Base-by-base conservation (phyloP, 495 filamentous ascomycete genomes). In the Aspergillus steynii region DNA sequence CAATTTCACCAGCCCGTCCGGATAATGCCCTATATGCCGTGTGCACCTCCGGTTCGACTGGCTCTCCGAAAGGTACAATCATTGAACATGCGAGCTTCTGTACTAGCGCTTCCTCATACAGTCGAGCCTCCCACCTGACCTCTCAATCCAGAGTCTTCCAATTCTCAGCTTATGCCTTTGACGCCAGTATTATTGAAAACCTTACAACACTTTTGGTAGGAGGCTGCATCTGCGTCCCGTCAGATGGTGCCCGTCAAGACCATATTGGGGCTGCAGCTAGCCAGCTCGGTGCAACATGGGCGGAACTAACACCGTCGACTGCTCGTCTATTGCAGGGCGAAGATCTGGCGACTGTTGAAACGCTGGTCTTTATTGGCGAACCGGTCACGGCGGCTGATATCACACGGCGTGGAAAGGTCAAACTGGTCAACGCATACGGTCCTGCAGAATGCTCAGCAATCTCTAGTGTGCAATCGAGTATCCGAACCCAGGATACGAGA, bases 1-100 rank as follows among this genome's bases (percentile, higher is more conserved):
- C 20, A 20, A 20, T 20, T 20, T 20, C 20, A 20, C 20, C 20
- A 20, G 20, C 20, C 20, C 20, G 20, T 29, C 56, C 29, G 0
- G 7, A 8, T 9, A 51, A 49, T 27, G 65, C 79, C 1, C 5
- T 53, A 4, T 82, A 89, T 65, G 77, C 83, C 3, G 81, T 88
- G 12, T 91, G 85, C 66, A 91, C 88, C 0, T 88, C 85, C n/a
- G 88, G 88, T 2, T 85, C 79, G 29, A 90, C 84, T 0, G 89
- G 89, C 0, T 70, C 71, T 2, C 89, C 89, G 0, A 93, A 92
- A 65, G 89, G 88, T 12, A 85, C 90, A 5, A 75, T 88, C 20
- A 77, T 91, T 25, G 53, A 56, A 37, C 59, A 61, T 50, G 29
- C 8, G 0, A 14, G 29, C 10, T 52, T 15, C 34, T 56, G 53